Conservation (phyloP, 345 rosid species). For the Camelina sativa region DNA sequence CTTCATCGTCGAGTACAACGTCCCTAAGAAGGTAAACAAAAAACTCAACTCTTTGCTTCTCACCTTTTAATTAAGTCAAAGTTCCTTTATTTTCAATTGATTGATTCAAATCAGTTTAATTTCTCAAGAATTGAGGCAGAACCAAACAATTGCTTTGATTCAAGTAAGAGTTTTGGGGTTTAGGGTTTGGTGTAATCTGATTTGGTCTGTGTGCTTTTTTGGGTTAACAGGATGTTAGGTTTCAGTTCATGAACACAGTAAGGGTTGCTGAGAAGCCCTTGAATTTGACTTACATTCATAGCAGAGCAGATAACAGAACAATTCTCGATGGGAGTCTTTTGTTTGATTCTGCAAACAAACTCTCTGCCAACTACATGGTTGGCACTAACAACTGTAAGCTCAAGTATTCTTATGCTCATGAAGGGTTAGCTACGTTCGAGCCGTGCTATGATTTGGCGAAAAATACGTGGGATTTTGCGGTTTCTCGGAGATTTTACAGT, state of each 20-base stretch:
- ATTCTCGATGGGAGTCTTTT: constrained; percentile 66
- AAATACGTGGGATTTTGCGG: constrained; percentile 83
- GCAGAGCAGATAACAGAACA: constrained; percentile 65
- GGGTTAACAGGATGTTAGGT: constrained; percentile 69
- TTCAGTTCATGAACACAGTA: constrained; percentile 89
- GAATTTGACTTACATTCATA: constrained; percentile 83
- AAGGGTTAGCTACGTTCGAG: constrained; percentile 71
- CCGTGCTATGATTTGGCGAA: constrained; percentile 78
- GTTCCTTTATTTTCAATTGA: background rate
- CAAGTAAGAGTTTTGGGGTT: background rate
- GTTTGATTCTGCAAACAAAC: constrained; percentile 73
- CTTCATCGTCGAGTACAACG: constrained; percentile 78
- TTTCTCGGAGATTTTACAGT: constrained; percentile 61
- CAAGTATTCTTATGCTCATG: constrained; percentile 75
- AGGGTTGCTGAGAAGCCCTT: constrained; percentile 75
- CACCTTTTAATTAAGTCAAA: constrained; percentile 17
- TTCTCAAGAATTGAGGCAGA: background rate
- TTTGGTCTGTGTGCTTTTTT: background rate
- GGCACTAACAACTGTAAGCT: constrained; percentile 82
- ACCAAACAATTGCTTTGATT: constrained; percentile 6
- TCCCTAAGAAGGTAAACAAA: constrained; percentile 63
- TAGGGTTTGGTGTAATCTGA: constrained; percentile 2
- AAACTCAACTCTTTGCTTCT: constrained; percentile 14
- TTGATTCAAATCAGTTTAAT: background rate
- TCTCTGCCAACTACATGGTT: constrained; percentile 72